Percentiles rank a stretch among this genome's conserved stretches.
These are phyloP conservation scores for Tolypocladium tundrense DNA, from an alignment of 2,329 filamentous ascomycete genomes.

Conservation along the genomic window DNA sequence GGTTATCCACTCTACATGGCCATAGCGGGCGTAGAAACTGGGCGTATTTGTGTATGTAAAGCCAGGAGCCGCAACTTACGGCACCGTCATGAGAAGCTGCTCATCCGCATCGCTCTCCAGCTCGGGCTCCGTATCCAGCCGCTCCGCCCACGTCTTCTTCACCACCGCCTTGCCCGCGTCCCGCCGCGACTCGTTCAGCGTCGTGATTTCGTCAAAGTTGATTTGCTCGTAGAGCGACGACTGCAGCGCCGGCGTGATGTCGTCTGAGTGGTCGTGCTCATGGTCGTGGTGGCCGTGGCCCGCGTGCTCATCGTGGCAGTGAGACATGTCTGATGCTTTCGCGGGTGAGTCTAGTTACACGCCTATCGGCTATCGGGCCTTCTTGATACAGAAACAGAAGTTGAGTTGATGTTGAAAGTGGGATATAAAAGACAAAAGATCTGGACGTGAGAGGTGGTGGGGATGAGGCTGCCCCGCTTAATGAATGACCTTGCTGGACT, in stretches of 20 bases:
- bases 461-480: neutral
- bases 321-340: conserved; percentile 21
- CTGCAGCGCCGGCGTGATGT: conserved; percentile 85
- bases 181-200: conserved; percentile 68
- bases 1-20: neutral
- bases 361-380: neutral
- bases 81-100: conserved; percentile 85
- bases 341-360: neutral
- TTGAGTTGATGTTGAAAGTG: neutral
- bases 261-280: conserved; percentile 80
- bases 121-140: conserved; percentile 61
- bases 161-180: conserved; percentile 65
- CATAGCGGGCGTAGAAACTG: neutral
- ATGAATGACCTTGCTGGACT: neutral
- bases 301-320: conserved; percentile 41
- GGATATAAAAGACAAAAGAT: neutral
- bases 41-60: neutral
- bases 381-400: neutral
- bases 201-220: conserved; percentile 74
- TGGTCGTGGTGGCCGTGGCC: conserved; percentile 43
- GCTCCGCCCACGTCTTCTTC: conserved; percentile 84
- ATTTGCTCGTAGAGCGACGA: conserved; percentile 87
- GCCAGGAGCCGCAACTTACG: conserved; percentile 44
- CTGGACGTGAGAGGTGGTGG: neutral
- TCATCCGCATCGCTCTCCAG: conserved; percentile 82